Base-by-base conservation (phyloP, 2,329 filamentous ascomycete species). In the Colletotrichum gigasporum region DNA sequence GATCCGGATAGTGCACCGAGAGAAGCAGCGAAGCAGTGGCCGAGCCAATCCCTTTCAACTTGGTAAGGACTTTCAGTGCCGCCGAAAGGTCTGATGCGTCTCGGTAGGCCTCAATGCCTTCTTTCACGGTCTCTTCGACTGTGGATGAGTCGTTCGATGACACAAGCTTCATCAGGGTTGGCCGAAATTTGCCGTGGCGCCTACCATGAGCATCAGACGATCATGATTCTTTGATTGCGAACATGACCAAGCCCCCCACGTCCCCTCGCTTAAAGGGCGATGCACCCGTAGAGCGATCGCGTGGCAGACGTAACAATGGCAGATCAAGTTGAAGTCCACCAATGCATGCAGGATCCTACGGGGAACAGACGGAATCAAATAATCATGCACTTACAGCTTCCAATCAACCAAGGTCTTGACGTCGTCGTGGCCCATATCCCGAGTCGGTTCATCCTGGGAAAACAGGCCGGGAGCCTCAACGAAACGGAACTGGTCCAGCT, bases 11-110 rank as follows among this genome's bases (percentile, higher is more conserved):
- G 67, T 88, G 85, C 4, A 91, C 86, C 4, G 89, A 85, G 3
- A 96, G 82, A 1, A 95, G 78, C 30, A 96, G 84, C 1, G 91
- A 92, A 0, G 91, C 92, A 1, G 92, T 95, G 7, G 92, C 92
- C 2, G 92, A 91, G 0, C 92, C 92, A 66, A 96, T 87, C 32
- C 92, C 92, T 67, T 83, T 89, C n/a, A 96, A 79, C 58, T 82
- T 82, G 1, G 82, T 82, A 10, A 94, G 79, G 1, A 78, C 76
- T 3, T 82, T 80, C 6, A 92, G 72, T 3, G 87, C 82, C 7
- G 78, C 73, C 2, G 76, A 57, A 0, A 75, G 68, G 37, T 79
- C 73, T 5, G 74, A 67, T 30, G 78, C 72, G 9, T 72, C 66
- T 58, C 75, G 74, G 69, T 88, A 86, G 26, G 72, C 58, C 4